Percentiles rank a stretch among this genome's conserved stretches.
Evolutionary conservation across 2,329 filamentous ascomycete genomes (phyloP).

Genomic region (Talaromyces rugulosus): DNA sequence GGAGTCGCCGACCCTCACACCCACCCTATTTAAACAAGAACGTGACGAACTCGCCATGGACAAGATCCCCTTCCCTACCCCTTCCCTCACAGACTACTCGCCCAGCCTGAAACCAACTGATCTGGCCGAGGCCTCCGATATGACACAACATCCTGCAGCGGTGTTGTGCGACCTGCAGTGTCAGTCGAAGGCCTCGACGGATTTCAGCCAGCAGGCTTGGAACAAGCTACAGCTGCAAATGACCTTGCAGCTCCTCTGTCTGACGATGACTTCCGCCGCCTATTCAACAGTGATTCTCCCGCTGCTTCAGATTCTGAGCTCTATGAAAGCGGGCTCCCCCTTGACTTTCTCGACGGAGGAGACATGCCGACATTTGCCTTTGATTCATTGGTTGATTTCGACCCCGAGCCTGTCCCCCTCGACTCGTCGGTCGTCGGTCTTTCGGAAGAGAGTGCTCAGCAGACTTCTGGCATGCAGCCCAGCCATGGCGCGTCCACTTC

Average conservation of each 20-base stretch:
- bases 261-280: conserved; percentile 61
- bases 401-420: conserved; percentile 46
- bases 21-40: conserved; percentile 43
- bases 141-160: conserved; percentile 99
- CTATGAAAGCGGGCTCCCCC: conserved; percentile 71
- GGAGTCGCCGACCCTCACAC: conserved; percentile 36
- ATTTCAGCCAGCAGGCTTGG: conserved; percentile 32
- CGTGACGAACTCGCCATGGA: conserved; percentile 38
- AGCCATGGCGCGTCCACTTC: conserved; percentile 51
- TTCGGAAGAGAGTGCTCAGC: conserved; percentile 48
- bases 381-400: conserved; percentile 54
- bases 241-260: conserved; percentile 59
- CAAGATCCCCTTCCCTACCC: conserved; percentile 37
- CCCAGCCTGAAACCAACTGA: conserved; percentile 37
- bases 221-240: conserved; percentile 50
- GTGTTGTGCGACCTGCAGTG: conserved; percentile 99
- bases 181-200: conserved; percentile 69
- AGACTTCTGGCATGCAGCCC: conserved; percentile 51
- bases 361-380: conserved; percentile 48
- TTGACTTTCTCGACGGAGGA: conserved; percentile 59
- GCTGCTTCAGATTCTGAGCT: conserved; percentile 69
- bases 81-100: conserved; percentile 35
- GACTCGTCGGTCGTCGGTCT: conserved; percentile 43
- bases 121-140: conserved; percentile 65
- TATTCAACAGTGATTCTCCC: conserved; percentile 61